Conservation (phyloP, 495 filamentous ascomycete genomes). For the Staphylotrichum longicolle region DNA sequence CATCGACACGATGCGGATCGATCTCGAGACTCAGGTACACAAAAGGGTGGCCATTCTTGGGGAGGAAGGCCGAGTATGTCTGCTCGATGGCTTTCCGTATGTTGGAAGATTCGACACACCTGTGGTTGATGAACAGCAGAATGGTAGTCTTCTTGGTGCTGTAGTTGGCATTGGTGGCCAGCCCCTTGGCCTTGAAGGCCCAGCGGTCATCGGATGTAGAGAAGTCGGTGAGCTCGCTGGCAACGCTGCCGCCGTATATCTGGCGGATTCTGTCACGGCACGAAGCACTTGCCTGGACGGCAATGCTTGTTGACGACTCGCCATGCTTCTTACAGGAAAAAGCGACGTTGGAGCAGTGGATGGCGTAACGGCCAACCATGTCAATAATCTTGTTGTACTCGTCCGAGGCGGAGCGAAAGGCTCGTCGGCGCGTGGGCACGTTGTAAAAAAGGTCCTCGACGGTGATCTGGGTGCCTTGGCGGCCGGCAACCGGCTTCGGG, state of each 20-base stretch:
- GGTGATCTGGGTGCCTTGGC: constrained; percentile 94
- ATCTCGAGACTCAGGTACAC: constrained; percentile 91
- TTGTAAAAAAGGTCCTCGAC: constrained; percentile 99
- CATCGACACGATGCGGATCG: constrained; percentile 89
- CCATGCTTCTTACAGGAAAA: constrained; percentile 98
- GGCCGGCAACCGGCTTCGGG: constrained; percentile 83
- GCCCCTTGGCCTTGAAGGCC: constrained; percentile 78
- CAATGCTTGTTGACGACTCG: constrained; percentile 76
- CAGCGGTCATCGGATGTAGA: constrained; percentile 68
- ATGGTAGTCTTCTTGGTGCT: constrained; percentile 87
- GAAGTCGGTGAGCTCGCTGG: constrained; percentile 85
- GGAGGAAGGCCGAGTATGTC: constrained; percentile 84
- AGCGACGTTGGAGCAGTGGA: constrained; percentile 88
- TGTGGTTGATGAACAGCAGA: constrained; percentile 95
- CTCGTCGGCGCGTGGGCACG: constrained; percentile 79
- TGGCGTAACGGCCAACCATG: constrained; percentile 87
- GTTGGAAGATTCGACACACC: constrained; percentile 87
- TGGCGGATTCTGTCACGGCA: constrained; percentile 82
- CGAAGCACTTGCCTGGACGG: constrained; percentile 67
- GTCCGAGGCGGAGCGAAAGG: constrained; percentile 88
- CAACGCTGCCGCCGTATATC: constrained; percentile 80
- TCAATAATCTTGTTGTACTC: constrained; percentile 98
- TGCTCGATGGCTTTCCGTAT: constrained; percentile 91
- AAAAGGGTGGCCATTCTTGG: constrained; percentile 94
- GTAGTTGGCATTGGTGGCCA: constrained; percentile 93